phyloP scores from a whole-genome alignment of 768 basidiomycete species.

The Cubamyces sp. region DNA sequence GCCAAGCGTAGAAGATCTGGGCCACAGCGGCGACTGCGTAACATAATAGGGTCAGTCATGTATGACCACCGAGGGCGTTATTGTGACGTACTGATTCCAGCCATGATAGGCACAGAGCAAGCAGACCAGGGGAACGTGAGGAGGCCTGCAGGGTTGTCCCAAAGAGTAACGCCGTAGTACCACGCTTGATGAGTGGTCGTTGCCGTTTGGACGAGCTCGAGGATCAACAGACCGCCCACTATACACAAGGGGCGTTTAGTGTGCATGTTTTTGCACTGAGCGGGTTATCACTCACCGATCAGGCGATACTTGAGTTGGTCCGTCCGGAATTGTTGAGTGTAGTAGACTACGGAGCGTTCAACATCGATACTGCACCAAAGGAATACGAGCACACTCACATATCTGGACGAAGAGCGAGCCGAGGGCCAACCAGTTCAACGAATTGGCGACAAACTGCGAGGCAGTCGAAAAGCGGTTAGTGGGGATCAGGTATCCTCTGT shows the following conservation, averaged over 20 bases:
- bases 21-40: constrained; percentile 24
- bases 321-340: constrained; percentile 5
- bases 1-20: constrained; percentile 33
- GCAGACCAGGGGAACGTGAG: constrained; percentile 23
- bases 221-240: constrained; percentile 11
- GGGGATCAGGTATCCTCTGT: background rate
- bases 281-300: background rate
- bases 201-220: constrained; percentile 30
- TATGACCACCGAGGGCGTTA: background rate
- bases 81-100: constrained; percentile 23
- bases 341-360: background rate
- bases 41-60: background rate
- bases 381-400: constrained; percentile 6
- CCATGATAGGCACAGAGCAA: constrained; percentile 23
- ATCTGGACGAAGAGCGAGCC: constrained; percentile 12
- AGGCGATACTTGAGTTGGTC: constrained; percentile 7
- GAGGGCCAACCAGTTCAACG: constrained; percentile 16
- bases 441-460: constrained; percentile 14
- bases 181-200: constrained; percentile 31
- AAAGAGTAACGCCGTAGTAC: constrained; percentile 26
- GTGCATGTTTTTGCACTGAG: background rate
- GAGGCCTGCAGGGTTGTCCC: constrained; percentile 30
- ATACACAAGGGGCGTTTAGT: background rate
- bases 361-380: background rate
- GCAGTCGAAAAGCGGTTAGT: background rate